Base-by-base conservation (phyloP, 2,329 filamentous ascomycete genomes). In the Trichoderma sp. region DNA sequence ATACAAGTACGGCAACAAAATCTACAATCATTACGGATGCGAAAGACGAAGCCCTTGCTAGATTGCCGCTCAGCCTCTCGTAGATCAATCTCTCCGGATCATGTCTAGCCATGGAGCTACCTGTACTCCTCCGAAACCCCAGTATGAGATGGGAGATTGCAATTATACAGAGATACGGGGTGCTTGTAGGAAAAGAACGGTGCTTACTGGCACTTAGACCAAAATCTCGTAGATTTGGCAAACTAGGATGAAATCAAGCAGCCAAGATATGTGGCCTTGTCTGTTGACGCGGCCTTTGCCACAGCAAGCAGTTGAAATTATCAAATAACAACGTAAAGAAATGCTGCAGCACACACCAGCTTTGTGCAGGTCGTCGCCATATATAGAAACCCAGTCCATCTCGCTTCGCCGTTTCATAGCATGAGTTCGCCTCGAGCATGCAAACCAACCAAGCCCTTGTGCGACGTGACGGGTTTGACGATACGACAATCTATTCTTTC, bases 391-490 rank as follows among this genome's bases (percentile, higher is more conserved):
- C 59, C n/a, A 13, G 46, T 10, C 18, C 43, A 39, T 46, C 59
- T 63, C 59, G 59, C 59, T 63, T 63, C 59, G 58, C 58, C 58
- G 58, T 49, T 30, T 32, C 18, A 43, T 32, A 26, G 24, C 26
- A 24, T 39, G 28, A 32, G n/a, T 32, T 43, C 58, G 30, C 18
- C 58, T 49, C 32, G 26, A 43, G 58, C 58, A 46, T 49, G 26
- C 43, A 39, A 60, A 43, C 26, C 58, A 60, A 43, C 26, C 58
- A 60, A 49, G 58, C 58, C 58, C 16, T 52, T 24, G 54, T 63
- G 46, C 59, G 46, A 52, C 59, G 6, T 52, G 28, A 63, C 59
- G 37, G 30, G 46, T 52, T 60, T 60, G 28, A 26, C 32, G 16
- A 59, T 43, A 30, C 37, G 34, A 30, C 49, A 46, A 14, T 18